Evolutionary conservation across 2,329 filamentous ascomycete species (phyloP).

Genomic region (Hymenoscyphus linearis): DNA sequence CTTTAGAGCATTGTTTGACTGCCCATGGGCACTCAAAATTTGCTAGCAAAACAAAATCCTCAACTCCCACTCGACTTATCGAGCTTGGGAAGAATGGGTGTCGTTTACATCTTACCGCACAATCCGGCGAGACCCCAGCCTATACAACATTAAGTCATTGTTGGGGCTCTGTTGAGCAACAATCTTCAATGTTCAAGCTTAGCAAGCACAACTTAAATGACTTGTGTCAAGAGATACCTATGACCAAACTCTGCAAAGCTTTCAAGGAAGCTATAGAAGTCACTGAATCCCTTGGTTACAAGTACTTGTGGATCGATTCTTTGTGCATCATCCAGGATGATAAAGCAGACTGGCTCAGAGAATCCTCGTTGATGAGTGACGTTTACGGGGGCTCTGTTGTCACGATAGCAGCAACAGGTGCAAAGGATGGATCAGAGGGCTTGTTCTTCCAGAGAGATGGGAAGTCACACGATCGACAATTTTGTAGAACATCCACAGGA

Average conservation of each 20-base stretch:
- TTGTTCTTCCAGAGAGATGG: neutral
- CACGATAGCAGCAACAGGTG: neutral
- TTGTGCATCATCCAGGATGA: neutral
- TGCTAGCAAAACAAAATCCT: neutral
- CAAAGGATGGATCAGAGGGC: neutral
- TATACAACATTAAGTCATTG: neutral
- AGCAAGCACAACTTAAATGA: neutral
- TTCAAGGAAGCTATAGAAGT: neutral
- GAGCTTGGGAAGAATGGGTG: neutral
- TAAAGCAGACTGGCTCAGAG: neutral
- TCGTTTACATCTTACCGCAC: neutral
- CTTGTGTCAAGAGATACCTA: neutral
- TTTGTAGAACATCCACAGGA: neutral
- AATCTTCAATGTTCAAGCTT: neutral
- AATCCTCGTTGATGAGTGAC: neutral
- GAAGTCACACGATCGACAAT: neutral
- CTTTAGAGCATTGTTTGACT: neutral
- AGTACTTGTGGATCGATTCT: neutral
- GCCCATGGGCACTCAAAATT: neutral
- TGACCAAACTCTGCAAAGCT: neutral
- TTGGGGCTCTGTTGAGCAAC: neutral
- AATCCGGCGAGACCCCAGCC: neutral
- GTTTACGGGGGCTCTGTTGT: neutral
- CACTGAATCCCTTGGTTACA: neutral
- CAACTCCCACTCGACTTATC: neutral